Evolutionary conservation across 306 rosid species (phyloP).

Genomic region (Urtica urens): DNA sequence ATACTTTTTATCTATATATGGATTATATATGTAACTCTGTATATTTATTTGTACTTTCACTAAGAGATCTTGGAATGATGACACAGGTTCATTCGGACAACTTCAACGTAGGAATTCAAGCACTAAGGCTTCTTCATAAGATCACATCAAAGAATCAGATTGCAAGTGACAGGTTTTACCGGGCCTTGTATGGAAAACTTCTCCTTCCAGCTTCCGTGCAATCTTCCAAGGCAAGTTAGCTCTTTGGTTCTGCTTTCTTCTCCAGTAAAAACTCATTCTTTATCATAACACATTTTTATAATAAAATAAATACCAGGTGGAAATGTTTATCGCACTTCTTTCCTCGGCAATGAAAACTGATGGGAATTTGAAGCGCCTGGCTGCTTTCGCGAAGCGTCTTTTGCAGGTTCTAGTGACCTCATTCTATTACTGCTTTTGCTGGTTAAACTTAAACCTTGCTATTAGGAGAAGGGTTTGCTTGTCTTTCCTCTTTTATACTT

Average conservation of each 20-base stretch:
- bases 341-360: constrained; percentile 87
- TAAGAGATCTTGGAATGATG: constrained; percentile 19
- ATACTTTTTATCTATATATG: constrained; percentile 16
- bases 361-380: constrained; percentile 74
- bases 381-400: constrained; percentile 81
- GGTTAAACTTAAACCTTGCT: not conserved
- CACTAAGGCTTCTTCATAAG: constrained; percentile 90
- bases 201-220: constrained; percentile 83
- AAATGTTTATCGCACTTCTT: constrained; percentile 86
- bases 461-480: not conserved
- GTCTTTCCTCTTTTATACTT: constrained; percentile 14
- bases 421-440: not conserved
- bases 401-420: constrained; percentile 52
- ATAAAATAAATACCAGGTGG: constrained; percentile 42
- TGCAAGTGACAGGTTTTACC: constrained; percentile 81
- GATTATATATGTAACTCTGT: constrained; percentile 33
- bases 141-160: constrained; percentile 86
- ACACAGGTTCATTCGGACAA: constrained; percentile 88
- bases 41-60: constrained; percentile 3
- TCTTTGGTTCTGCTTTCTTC: constrained; percentile 14
- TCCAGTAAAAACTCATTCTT: constrained; percentile 30
- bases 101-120: constrained; percentile 90
- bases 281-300: not conserved
- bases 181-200: constrained; percentile 82
- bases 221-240: constrained; percentile 67